Evolutionary conservation across 768 basidiomycete species (phyloP), one percentile per base, ranked within the genome.

Genomic region (Rhizopogon vesiculosus): DNA sequence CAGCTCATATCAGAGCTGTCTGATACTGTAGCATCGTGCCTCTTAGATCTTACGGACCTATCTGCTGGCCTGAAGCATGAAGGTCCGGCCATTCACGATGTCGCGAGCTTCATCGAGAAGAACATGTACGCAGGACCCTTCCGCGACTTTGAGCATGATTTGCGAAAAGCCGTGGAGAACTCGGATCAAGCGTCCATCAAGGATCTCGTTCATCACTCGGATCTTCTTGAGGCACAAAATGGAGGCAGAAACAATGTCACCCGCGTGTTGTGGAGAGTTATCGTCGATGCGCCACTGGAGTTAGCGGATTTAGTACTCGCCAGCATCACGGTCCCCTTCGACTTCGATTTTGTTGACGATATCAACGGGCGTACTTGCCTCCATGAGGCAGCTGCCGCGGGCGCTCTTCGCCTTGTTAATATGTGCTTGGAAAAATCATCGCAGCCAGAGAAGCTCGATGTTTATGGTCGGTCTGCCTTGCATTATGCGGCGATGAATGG

Each of bases 401-500:
- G 97, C 2, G 78, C 83, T 12, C 72, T 85, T 19, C 80, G 86
- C 12, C 81, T 98, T 48, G 91, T 93, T 56, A 72, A 84, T 59
- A 70, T 95, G 25, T 98, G 94, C 71, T 80, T 98, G 18, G 77
- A 81, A 55, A 84, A 84, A 52, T 81, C 82, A 15, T 83, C 92
- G 2, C 74, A 81, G n/a, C 78, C 84, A 50, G 82, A 86, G 62
- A 89, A 84, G 61, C 74, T 82, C 19, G 97, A 99, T 65, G 85
- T 86, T 1, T 99, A 98, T 70, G 94, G 93, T 31, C 89, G 97
- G 3, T 89, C 91, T 7, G 87, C 95, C 3, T 78, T 99, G 42
- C 96, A 98, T 73, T 99, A 99, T 72, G 93, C 93, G 15, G 89
- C 92, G 19, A 93, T 98, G 86, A 86, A 93, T 65, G 94, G 94